Evolutionary conservation across 106 monocot species (phyloP).

Genomic region (Dendrobium chrysotoxum): DNA sequence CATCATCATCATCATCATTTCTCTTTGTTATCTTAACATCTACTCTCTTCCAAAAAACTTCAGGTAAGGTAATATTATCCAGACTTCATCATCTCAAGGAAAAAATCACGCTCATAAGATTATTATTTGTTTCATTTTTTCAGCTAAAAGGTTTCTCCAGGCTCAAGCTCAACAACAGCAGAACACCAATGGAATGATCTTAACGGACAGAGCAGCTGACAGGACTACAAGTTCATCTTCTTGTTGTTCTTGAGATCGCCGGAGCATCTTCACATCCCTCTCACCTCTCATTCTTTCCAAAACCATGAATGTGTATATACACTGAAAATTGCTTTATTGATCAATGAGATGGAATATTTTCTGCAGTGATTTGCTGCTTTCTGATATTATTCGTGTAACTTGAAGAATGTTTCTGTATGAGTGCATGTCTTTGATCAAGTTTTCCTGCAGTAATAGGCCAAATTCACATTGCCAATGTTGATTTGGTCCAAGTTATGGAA

Average conservation of each 20-base stretch:
- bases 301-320: neutral
- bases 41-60: too few species aligned
- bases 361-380: neutral
- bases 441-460: neutral
- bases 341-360: neutral
- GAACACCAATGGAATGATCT: conserved; percentile 16
- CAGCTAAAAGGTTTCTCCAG: conserved; percentile 20
- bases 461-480: too few species aligned
- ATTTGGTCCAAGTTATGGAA: too few species aligned
- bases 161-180: conserved; percentile 12
- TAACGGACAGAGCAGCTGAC: conserved; percentile 7
- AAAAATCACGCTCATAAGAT: neutral
- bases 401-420: neutral
- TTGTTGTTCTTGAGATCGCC: conserved; percentile 12
- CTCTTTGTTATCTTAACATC: too few species aligned
- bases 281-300: neutral
- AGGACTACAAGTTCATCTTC: conserved; percentile 1
- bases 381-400: neutral
- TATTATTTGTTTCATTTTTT: neutral
- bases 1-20: too few species aligned
- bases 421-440: neutral
- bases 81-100: neutral
- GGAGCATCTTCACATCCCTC: neutral
- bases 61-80: too few species aligned
- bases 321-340: neutral